Conservation (phyloP, 2,329 filamentous ascomycete species). For the Diaporthe velutina region DNA sequence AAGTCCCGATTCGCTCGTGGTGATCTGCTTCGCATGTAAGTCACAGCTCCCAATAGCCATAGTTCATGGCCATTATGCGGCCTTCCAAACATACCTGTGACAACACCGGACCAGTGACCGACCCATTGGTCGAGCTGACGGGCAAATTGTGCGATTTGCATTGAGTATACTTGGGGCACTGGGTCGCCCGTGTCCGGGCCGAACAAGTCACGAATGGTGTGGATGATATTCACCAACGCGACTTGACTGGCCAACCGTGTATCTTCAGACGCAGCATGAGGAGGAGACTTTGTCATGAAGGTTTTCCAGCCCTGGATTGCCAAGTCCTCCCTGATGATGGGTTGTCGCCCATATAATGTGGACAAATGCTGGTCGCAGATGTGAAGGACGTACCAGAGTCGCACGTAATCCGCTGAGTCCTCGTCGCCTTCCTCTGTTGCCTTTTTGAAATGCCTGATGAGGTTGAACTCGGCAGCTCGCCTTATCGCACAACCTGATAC, state of each 20-base stretch:
- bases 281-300: constrained; percentile 67
- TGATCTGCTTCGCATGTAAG: background rate
- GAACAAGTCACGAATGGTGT: constrained; percentile 66
- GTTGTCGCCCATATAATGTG: constrained; percentile 70
- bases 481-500: constrained; percentile 32
- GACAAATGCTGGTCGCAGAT: constrained; percentile 74
- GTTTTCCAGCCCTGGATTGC: constrained; percentile 69
- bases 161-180: constrained; percentile 63
- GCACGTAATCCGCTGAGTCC: constrained; percentile 64
- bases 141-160: constrained; percentile 55
- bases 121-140: constrained; percentile 55
- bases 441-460: constrained; percentile 55
- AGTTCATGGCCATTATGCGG: accelerated
- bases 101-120: constrained; percentile 48
- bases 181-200: constrained; percentile 66
- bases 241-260: constrained; percentile 6
- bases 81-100: constrained; percentile 45
- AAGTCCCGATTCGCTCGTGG: constrained; percentile 45
- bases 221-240: constrained; percentile 65
- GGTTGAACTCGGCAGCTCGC: constrained; percentile 56
- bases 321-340: constrained; percentile 69
- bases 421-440: constrained; percentile 49
- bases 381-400: constrained; percentile 74
- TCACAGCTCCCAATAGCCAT: background rate
- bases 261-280: constrained; percentile 54